Base-by-base conservation (phyloP, 441 rosid species). In the Croton laevigatus region DNA sequence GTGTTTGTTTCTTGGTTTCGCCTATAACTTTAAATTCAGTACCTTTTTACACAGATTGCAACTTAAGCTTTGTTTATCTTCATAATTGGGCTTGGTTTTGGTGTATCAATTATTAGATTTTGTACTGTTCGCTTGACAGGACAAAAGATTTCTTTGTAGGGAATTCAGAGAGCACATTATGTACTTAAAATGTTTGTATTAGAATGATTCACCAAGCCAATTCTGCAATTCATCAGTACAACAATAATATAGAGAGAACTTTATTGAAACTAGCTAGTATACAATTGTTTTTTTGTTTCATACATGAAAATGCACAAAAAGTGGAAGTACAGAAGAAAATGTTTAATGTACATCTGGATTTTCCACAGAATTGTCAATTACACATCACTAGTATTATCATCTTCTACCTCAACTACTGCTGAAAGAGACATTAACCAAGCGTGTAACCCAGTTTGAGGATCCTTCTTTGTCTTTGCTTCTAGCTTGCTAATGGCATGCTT, bases 361-460 rank as follows among this genome's bases (percentile, higher is more conserved):
- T 53, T 55, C 42, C 19, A 53, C 27, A 13, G 52, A 54, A n/a
- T 38, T 36, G 48, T 27, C 12, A 6, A 5, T 22, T 17, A 44
- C 2, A 36, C 19, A 65, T 74, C 49, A 73, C 69, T 71, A 69
- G 68, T 70, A 44, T 58, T 65, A 44, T 73, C 76, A 59, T 74
- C 73, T 51, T 81, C 78, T 51, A 78, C 74, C 6, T 82, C 23
- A 14, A 40, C 20, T 11, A 57, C 36, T 12, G 37, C 78, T 3
- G 85, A 87, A 23, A 91, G 86, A 4, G 88, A 72, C 0, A 79
- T 70, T 67, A 85, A 49, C 96, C 93, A 88, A 34, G 85, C 76
- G 55, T 76, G 80, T 55, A 84, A 59, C 51, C 95, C 92, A 49
- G 73, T 75, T 60, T 59, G 71, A 12, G 68, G 65, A 75, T 94